Conservation (phyloP, 306 rosid genomes). For the Macrotyloma uniflorum region DNA sequence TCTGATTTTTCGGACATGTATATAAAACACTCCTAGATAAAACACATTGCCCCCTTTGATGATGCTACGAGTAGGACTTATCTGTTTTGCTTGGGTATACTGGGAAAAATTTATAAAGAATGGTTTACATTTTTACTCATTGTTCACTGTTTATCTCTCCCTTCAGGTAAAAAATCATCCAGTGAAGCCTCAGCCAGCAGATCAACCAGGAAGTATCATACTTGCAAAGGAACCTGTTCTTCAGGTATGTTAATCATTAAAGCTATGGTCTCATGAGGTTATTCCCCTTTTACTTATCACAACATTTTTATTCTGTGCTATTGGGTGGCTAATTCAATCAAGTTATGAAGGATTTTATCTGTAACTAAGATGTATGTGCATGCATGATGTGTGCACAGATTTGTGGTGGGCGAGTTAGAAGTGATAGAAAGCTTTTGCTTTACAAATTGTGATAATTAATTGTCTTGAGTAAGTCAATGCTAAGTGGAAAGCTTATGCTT, state of each 20-base stretch:
- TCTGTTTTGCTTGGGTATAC: background rate
- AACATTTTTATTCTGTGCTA: background rate
- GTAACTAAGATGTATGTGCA: background rate
- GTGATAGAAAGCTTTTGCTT: too few species aligned
- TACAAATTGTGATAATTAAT: too few species aligned
- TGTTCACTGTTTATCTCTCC: slow-evolving; percentile 10
- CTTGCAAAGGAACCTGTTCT: slow-evolving; percentile 94
- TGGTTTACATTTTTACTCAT: background rate
- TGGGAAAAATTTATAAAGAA: background rate
- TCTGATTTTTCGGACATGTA: background rate
- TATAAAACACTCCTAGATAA: background rate
- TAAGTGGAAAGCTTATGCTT: background rate
- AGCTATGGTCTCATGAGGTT: background rate
- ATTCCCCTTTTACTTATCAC: background rate
- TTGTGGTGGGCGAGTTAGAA: background rate
- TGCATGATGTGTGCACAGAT: background rate
- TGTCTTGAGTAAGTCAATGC: background rate
- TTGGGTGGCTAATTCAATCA: background rate
- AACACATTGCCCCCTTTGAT: background rate
- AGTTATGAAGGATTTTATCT: background rate
- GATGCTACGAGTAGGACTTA: background rate
- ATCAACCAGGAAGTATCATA: slow-evolving; percentile 83
- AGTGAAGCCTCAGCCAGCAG: slow-evolving; percentile 84
- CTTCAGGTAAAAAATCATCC: slow-evolving; percentile 89
- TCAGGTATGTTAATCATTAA: slow-evolving; percentile 58